Evolutionary conservation across 148 eudicot genomes (phyloP), one percentile per base, ranked within the genome.

Genomic region (Diospyros lotus): DNA sequence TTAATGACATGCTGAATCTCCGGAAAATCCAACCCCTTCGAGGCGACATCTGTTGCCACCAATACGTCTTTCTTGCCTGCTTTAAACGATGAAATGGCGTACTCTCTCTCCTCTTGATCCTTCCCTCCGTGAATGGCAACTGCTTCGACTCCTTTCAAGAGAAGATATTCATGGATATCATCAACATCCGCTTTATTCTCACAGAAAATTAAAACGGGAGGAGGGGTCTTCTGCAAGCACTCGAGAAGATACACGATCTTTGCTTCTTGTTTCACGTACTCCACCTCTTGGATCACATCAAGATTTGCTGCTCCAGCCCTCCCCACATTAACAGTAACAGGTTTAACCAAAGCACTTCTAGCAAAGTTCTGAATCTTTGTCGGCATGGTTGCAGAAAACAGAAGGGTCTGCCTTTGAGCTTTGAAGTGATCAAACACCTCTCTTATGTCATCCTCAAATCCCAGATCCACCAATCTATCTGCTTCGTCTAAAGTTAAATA

Each of bases 31-130:
- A 94, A 77, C 44, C 98, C 97, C 76, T 94, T 94, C 2, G 98
- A 94, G 54, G 98, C 98, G n/a, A 94, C 95, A 44, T 94, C 98
- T 1, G 98, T 94, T 61, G 97, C 98, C 28, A 94, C 98, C 73
- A 92, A 75, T 5, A 92, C 98, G 9, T 94, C 98, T 76, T 90
- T 94, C 54, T 86, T 80, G 74, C 93, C 85, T 0, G 92, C 80
- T 84, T 94, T 94, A 73, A 94, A 92, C 12, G 97, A 84, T 2
- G 89, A 83, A 41, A 94, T 94, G 0, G 97, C 97, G 18, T 91
- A 82, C 41, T 94, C 97, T 82, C 98, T 80, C 69, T 94, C 98
- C 63, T 90, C 97, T 53, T 94, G 98, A 73, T 92, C 98, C 74
- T 92, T 94, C 3, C 98, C 98, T 54, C 95, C 98, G 42, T 94